phyloP scores from a whole-genome alignment of 2,329 filamentous ascomycete genomes.

The Trichoderma endophyticum region DNA sequence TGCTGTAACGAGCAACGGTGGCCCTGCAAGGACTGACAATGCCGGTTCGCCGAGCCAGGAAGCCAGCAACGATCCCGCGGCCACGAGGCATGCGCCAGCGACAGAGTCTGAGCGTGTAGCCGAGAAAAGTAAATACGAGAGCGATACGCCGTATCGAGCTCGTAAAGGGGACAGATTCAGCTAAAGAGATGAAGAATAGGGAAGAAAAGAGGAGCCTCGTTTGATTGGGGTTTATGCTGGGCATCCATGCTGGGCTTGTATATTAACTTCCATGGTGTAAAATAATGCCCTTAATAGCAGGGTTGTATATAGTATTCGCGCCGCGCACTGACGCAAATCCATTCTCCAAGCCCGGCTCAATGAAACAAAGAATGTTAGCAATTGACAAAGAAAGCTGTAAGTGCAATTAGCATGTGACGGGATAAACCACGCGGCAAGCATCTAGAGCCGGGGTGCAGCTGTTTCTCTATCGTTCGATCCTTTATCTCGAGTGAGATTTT shows the following conservation, averaged over 20 bases:
- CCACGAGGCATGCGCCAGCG: constrained; percentile 74
- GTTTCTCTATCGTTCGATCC: not conserved
- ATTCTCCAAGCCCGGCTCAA: not conserved
- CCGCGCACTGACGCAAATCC: not conserved
- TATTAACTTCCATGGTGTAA: not conserved
- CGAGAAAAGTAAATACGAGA: constrained; percentile 91
- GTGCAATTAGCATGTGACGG: not conserved
- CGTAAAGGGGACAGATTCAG: constrained; percentile 80
- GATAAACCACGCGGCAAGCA: not conserved
- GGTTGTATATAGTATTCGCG: not conserved
- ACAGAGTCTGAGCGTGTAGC: constrained; percentile 62
- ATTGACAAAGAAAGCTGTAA: not conserved
- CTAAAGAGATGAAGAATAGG: not conserved
- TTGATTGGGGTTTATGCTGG: not conserved
- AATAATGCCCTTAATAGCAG: not conserved
- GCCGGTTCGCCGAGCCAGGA: constrained; percentile 67
- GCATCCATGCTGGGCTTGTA: constrained; percentile 7
- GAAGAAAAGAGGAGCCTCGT: not conserved
- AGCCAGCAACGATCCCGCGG: constrained; percentile 74
- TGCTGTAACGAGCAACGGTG: constrained; percentile 40
- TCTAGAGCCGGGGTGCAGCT: not conserved
- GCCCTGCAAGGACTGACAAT: constrained; percentile 56
- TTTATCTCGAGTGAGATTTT: not conserved
- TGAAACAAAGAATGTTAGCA: not conserved
- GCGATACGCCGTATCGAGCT: constrained; percentile 68